phyloP scores from a whole-genome alignment of 306 rosid species.

The Trifolium pratense region DNA sequence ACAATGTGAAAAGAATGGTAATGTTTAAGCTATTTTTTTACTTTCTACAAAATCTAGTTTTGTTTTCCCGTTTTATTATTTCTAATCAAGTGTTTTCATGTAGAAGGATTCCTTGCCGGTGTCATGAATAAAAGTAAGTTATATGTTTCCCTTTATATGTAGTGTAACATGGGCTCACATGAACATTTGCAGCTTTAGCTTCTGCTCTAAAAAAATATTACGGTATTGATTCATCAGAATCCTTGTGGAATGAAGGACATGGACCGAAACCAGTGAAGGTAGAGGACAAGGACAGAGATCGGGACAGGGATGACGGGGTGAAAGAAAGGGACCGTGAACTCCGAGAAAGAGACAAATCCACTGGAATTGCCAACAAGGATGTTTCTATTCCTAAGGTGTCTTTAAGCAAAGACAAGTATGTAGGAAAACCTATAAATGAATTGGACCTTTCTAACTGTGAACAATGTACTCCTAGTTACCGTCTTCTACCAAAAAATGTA shows the following conservation, averaged over 20 bases:
- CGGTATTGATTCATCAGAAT: constrained; percentile 55
- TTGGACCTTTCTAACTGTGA: constrained; percentile 96
- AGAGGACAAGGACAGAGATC: constrained; percentile 82
- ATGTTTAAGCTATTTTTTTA: constrained; percentile 42
- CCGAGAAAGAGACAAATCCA: constrained; percentile 73
- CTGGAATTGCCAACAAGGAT: constrained; percentile 66
- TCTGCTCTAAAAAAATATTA: constrained; percentile 32
- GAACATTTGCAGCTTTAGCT: constrained; percentile 33
- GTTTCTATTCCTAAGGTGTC: constrained; percentile 68
- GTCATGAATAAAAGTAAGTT: constrained; percentile 96
- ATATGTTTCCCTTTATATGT: constrained; percentile 29
- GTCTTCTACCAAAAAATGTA: constrained; percentile 93
- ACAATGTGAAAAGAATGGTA: constrained; percentile 94
- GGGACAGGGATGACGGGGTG: constrained; percentile 69
- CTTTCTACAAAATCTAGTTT: constrained; percentile 36
- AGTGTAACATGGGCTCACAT: constrained; percentile 18
- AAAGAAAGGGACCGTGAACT: constrained; percentile 82
- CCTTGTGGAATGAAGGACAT: constrained; percentile 63
- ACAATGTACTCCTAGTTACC: constrained; percentile 93
- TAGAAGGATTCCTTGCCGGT: constrained; percentile 98
- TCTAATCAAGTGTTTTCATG: constrained; percentile 62
- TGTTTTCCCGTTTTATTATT: constrained; percentile 32
- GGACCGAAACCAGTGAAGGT: constrained; percentile 65
- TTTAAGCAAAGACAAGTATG: constrained; percentile 83
- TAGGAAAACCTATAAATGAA: constrained; percentile 88